Conservation (phyloP, 352 stramenopile genomes). For the Phytophthora constricta region DNA sequence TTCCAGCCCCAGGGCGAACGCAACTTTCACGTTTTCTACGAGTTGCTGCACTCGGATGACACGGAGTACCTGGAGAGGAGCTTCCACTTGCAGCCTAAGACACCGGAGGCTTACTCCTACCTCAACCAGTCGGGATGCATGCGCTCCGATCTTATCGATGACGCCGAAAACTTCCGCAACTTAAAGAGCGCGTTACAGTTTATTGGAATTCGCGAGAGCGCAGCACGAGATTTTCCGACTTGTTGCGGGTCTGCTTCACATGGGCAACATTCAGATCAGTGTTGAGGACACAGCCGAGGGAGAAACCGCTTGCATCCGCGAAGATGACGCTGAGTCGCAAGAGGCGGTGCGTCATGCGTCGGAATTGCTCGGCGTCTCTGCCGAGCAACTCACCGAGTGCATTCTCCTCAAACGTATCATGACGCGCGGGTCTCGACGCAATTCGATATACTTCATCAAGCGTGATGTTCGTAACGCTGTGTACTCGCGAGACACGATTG, state of each 20-base stretch:
- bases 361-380: slow-evolving; percentile 71
- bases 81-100: slow-evolving; percentile 65
- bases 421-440: slow-evolving; percentile 72
- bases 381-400: slow-evolving; percentile 68
- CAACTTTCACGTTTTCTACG: slow-evolving; percentile 91
- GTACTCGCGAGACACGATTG: slow-evolving; percentile 89
- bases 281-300: slow-evolving; percentile 77
- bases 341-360: slow-evolving; percentile 54
- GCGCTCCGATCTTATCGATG: slow-evolving; percentile 74
- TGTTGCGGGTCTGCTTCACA: slow-evolving; percentile 75
- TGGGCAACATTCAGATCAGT: slow-evolving; percentile 81
- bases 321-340: slow-evolving; percentile 54
- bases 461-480: slow-evolving; percentile 71
- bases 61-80: slow-evolving; percentile 52
- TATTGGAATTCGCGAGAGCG: slow-evolving; percentile 68
- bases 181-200: slow-evolving; percentile 73
- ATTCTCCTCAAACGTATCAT: slow-evolving; percentile 86
- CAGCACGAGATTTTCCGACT: slow-evolving; percentile 82
- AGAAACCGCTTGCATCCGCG: slow-evolving; percentile 69
- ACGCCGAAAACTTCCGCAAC: slow-evolving; percentile 69
- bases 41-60: slow-evolving; percentile 73
- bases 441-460: slow-evolving; percentile 85
- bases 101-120: slow-evolving; percentile 67
- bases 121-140: slow-evolving; percentile 83
- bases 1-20: slow-evolving; percentile 77